phyloP scores from a whole-genome alignment of 2,329 filamentous ascomycete species.

The Didymella segeticola region DNA sequence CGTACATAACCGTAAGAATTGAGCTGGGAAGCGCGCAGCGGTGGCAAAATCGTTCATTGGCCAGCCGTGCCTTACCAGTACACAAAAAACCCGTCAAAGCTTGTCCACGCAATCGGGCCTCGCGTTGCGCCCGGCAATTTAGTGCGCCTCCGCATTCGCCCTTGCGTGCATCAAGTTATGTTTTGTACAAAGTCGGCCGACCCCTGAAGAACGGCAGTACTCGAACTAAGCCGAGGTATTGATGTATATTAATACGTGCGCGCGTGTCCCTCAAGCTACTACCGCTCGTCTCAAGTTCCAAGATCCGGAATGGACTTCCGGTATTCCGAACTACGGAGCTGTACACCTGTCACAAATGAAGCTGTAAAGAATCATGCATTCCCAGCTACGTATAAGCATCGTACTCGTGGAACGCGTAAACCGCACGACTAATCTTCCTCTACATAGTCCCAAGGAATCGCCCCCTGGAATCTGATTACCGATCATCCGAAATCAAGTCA shows the following conservation, averaged over 20 bases:
- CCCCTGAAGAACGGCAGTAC: too few relatives aligned
- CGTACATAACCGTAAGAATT: conserved; percentile 11
- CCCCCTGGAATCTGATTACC: background rate
- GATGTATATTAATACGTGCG: background rate
- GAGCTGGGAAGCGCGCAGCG: conserved; percentile 4
- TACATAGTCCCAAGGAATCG: background rate
- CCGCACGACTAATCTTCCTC: background rate
- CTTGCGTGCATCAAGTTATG: conserved; percentile 13
- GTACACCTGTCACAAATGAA: background rate
- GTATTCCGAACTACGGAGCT: background rate
- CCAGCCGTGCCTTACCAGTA: conserved; percentile 9
- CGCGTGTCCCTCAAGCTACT: too few relatives aligned
- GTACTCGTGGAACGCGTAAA: background rate
- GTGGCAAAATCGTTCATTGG: conserved; percentile 14
- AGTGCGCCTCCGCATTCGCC: conserved; percentile 14
- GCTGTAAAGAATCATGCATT: background rate
- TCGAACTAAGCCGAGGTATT: background rate
- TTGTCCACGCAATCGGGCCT: conserved; percentile 17
- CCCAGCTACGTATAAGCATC: background rate
- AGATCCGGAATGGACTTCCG: background rate
- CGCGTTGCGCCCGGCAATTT: conserved; percentile 5
- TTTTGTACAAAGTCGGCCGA: conserved; percentile 14
- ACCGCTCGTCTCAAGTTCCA: too few relatives aligned
- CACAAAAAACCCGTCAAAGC: conserved; percentile 21
- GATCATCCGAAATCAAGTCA: background rate